These are phyloP conservation scores for Bisporella sp. DNA, from an alignment of 2,329 filamentous ascomycete species.

Conservation along the genomic window DNA sequence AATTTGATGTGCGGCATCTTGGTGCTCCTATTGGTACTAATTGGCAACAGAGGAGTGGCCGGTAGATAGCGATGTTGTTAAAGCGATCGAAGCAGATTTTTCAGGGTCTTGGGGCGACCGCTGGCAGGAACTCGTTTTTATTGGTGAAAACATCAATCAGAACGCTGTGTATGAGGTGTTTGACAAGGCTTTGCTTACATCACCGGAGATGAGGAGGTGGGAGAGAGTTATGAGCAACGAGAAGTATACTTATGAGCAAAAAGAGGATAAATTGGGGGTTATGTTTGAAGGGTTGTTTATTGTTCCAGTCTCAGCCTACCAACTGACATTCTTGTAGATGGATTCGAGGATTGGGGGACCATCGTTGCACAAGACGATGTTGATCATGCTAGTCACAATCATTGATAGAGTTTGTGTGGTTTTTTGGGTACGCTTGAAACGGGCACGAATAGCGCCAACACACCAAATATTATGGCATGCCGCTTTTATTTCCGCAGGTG, in stretches of 20 bases:
- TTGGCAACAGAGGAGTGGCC: slow-evolving; percentile 2
- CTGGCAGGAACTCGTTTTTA: slow-evolving; percentile 67
- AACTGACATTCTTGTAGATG: not conserved
- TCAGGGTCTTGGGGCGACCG: slow-evolving; percentile 54
- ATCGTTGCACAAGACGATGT: not conserved
- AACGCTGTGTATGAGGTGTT: slow-evolving; percentile 43
- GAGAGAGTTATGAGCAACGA: slow-evolving; percentile 42
- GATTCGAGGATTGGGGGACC: not conserved
- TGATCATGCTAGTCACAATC: not conserved
- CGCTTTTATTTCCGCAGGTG: no score
- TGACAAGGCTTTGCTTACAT: slow-evolving; percentile 55
- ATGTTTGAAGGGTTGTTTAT: slow-evolving; percentile 49
- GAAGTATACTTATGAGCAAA: slow-evolving; percentile 30
- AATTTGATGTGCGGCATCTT: not conserved
- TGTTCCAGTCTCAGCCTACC: not conserved
- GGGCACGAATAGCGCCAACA: no score
- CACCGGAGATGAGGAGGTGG: slow-evolving; percentile 50
- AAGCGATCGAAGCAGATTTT: slow-evolving; percentile 8
- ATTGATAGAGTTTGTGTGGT: not conserved
- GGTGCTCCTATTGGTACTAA: not conserved
- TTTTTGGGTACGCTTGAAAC: no score
- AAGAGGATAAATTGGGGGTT: slow-evolving; percentile 38
- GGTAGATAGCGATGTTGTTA: slow-evolving; percentile 1
- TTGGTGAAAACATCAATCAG: slow-evolving; percentile 57
- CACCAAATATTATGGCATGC: no score